A percentile compares a stretch with the other conserved stretches of the same genome.
phyloP scores from a whole-genome alignment of 176 grass and related monocot genomes.

The Zizania latifolia region DNA sequence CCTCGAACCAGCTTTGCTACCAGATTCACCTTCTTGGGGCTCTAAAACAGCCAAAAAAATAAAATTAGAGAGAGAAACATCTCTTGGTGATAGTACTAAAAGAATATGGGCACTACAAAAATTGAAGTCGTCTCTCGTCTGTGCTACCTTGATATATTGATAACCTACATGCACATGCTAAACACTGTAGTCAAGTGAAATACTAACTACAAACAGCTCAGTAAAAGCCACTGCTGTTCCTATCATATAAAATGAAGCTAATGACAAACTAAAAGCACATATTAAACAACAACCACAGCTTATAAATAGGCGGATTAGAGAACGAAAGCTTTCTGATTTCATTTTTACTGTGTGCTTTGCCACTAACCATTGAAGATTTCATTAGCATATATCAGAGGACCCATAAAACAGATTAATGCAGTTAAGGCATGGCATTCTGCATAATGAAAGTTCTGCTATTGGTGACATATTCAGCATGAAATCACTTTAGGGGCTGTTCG shows the following conservation, averaged over 20 bases:
- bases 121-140: no score
- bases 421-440: neutral
- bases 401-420: neutral
- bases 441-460: neutral
- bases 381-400: neutral
- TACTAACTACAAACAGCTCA: neutral
- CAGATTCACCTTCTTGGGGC: constrained; percentile 97
- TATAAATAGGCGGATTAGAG: neutral
- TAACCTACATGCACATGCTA: neutral
- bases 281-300: neutral
- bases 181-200: neutral
- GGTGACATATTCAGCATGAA: neutral
- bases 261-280: neutral
- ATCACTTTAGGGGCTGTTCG: neutral
- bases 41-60: constrained; percentile 43
- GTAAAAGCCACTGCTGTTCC: neutral
- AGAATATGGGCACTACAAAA: neutral
- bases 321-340: neutral
- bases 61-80: neutral
- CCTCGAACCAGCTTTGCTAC: constrained; percentile 76
- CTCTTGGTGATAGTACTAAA: neutral
- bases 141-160: neutral
- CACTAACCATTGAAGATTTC: neutral
- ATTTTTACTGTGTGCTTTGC: neutral
- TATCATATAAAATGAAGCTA: neutral